Evolutionary conservation across 1,284 basidiomycete species (phyloP).

Genomic region (Bjerkandera adusta): DNA sequence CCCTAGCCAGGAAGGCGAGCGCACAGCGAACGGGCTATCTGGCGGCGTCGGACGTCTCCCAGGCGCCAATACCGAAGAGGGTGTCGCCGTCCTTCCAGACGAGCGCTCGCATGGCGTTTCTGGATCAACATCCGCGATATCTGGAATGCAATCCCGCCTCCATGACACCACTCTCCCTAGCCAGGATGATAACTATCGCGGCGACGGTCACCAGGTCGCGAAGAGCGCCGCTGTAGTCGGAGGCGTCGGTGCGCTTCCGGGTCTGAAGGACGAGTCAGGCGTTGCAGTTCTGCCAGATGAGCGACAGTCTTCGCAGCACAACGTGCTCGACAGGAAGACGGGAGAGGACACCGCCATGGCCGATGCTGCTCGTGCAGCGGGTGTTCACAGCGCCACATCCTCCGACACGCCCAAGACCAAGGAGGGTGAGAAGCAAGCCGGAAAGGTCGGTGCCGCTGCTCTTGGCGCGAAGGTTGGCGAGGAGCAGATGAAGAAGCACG

Average conservation of each 20-base stretch:
- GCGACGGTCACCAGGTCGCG: too few relatives aligned
- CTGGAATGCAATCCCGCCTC: too few relatives aligned
- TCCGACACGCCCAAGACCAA: background rate
- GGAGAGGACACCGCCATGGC: conserved; percentile 13
- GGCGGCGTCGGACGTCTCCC: conserved; percentile 31
- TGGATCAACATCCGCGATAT: too few relatives aligned
- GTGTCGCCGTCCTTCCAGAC: conserved; percentile 31
- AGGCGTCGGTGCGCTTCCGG: conserved; percentile 32
- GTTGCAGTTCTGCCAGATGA: conserved; percentile 33
- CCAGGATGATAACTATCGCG: background rate
- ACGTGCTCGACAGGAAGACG: conserved; percentile 2
- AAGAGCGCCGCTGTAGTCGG: background rate
- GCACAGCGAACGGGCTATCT: background rate
- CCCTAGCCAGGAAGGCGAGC: background rate
- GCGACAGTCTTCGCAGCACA: background rate
- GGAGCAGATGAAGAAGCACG: conserved; percentile 12
- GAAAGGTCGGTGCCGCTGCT: conserved; percentile 7
- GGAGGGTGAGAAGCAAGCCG: background rate
- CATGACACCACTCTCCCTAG: background rate
- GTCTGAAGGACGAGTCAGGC: conserved; percentile 24
- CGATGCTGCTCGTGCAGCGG: conserved; percentile 6
- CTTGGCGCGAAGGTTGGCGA: conserved; percentile 7
- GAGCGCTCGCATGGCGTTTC: conserved; percentile 19
- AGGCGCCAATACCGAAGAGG: conserved; percentile 26
- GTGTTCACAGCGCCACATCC: background rate